Percentiles rank a stretch among this genome's conserved stretches.
Conservation (phyloP, 73 alveolate species). For the Symbiodinium pilosum region DNA sequence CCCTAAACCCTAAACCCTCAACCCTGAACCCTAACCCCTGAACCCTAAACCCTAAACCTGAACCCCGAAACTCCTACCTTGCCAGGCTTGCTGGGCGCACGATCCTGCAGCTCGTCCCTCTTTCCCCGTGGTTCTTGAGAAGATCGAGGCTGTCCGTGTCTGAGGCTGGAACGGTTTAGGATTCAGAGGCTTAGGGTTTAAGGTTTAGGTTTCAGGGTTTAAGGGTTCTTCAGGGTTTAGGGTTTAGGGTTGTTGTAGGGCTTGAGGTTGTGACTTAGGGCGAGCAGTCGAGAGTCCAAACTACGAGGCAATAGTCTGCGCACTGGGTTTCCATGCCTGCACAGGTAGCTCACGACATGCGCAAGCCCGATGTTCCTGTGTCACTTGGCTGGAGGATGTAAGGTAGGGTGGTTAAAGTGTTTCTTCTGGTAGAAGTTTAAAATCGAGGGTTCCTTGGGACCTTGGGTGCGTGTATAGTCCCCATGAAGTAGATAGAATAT, state of each 20-base stretch:
- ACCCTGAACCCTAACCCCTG: background rate
- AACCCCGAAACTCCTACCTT: background rate
- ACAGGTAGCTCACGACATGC: no score
- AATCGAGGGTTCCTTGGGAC: no score
- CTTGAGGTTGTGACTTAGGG: background rate
- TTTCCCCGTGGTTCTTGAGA: constrained; percentile 37
- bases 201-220: background rate
- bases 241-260: background rate
- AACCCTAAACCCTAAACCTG: background rate
- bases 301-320: no score
- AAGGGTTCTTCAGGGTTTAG: background rate
- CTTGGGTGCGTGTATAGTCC: no score
- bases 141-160: constrained; percentile 37
- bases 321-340: no score
- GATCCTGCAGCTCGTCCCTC: constrained; percentile 73
- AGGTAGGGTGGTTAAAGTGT: no score
- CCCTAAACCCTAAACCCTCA: background rate
- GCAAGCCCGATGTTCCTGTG: no score
- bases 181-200: background rate
- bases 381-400: no score
- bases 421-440: no score
- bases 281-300: no score
- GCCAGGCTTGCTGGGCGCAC: constrained; percentile 91
- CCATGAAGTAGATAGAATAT: no score
- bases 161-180: background rate